phyloP scores from a whole-genome alignment of 1,139 yeast species.

The Pneumocystis wakefieldiae region DNA sequence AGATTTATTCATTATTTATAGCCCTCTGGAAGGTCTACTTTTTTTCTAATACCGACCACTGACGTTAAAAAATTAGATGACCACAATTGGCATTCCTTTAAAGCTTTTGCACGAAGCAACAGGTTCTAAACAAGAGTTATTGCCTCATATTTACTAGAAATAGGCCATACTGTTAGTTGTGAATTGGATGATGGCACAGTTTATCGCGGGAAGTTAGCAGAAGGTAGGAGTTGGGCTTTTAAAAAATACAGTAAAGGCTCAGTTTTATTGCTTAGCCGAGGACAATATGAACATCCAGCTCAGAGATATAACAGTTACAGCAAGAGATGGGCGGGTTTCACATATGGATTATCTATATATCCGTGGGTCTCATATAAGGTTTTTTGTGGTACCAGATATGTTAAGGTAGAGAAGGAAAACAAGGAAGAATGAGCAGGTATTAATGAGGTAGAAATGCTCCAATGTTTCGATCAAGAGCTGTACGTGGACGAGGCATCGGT shows the following conservation, averaged over 20 bases:
- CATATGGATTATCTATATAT: slow-evolving; percentile 78
- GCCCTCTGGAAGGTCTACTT: not conserved
- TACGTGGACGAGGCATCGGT: slow-evolving; percentile 15
- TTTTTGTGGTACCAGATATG: slow-evolving; percentile 78
- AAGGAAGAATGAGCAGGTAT: not conserved
- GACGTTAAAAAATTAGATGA: slow-evolving; percentile 8
- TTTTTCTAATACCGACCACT: not conserved
- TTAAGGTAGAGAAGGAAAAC: slow-evolving; percentile 25
- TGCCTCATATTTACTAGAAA: not conserved
- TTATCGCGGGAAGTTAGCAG: slow-evolving; percentile 72
- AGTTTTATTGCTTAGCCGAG: slow-evolving; percentile 28
- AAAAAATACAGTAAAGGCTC: not conserved
- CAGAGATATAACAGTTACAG: slow-evolving; percentile 67
- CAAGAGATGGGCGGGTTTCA: slow-evolving; percentile 56
- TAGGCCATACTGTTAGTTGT: slow-evolving; percentile 74
- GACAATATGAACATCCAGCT: slow-evolving; percentile 91
- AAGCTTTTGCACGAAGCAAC: slow-evolving; percentile 74
- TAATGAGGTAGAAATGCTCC: slow-evolving; percentile 16
- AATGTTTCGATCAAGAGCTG: slow-evolving; percentile 14
- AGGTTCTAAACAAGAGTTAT: slow-evolving; percentile 22
- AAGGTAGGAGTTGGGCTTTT: slow-evolving; percentile 29
- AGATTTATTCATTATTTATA: not conserved
- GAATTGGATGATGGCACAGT: slow-evolving; percentile 78
- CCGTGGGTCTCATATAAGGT: slow-evolving; percentile 79
- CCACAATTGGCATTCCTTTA: slow-evolving; percentile 59